Base-by-base conservation (phyloP, 257 asterid genomes). In the Scutellaria galericulata region DNA sequence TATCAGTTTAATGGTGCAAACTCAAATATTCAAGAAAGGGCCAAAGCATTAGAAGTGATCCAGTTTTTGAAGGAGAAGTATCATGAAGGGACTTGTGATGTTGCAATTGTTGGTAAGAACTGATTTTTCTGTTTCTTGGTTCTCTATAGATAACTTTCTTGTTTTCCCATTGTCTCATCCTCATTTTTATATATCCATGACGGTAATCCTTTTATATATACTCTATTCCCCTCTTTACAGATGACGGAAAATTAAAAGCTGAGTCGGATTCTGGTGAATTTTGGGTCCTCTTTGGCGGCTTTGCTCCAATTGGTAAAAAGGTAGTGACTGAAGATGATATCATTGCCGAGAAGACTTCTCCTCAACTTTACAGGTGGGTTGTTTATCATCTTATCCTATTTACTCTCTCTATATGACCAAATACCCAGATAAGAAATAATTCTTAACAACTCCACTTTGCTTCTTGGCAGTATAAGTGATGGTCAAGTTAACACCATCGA, bases 241-340 rank as follows among this genome's bases (percentile, higher is more conserved):
- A 95, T 83, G 99, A 95, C 73, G 99, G 99, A 70, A 95, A 95
- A 56, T 76, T 95, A 76, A 91, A 86, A 83, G 91, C 98, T 1
- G 99, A 95, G 81, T 79, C 96, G 6, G 98, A 92, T 90, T 89
- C 98, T 75, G 99, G 99, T 85, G 97, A 88, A 71, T 95, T 95
- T 71, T 95, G 99, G 99, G 92, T 92, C 70, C 95, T 95, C 53
- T 92, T 95, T 77, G 99, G 99, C 7, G 99, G 99, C 75, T 95
- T 92, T 84, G 99, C 99, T 68, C 98, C 99, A 13, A 91, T 95
- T 70, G 91, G 96, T 60, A 95, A 90, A 77, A 95, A 88, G 81
- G 84, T 92, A 76, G 78, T 85, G 47, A 83, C 82, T 15, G 99
- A 95, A 68, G 98, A 95, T 82, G 99, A 95, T 72, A 69, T 90